These are phyloP conservation scores for Thielaviopsis cerberus DNA, from an alignment of 2,329 filamentous ascomycete genomes.

Conservation along the genomic window DNA sequence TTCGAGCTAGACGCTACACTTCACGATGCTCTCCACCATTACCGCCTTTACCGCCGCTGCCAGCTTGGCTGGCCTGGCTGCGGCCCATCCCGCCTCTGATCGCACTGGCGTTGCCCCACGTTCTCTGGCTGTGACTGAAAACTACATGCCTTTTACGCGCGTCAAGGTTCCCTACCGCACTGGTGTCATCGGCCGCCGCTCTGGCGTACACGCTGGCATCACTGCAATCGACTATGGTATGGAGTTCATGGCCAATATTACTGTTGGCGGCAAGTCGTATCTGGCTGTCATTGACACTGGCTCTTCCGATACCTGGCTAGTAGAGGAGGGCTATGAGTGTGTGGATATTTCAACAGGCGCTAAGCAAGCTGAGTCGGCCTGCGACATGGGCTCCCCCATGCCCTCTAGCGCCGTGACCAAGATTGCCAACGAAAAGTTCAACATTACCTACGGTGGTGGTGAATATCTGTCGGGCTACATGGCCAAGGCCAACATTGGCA, in stretches of 20 bases:
- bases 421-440: slow-evolving; percentile 5
- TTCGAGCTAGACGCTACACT: not conserved
- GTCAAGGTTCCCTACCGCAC: not conserved
- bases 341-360: not conserved
- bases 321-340: not conserved
- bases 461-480: slow-evolving; percentile 5
- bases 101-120: not conserved
- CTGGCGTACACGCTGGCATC: not conserved
- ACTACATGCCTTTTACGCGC: not conserved
- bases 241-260: slow-evolving; percentile 4
- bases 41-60: not conserved
- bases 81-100: not conserved
- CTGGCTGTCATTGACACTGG: slow-evolving; percentile 6
- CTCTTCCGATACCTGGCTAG: slow-evolving; percentile 13
- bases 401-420: not conserved
- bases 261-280: slow-evolving; percentile 3
- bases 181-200: not conserved
- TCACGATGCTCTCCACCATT: not conserved
- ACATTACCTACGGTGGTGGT: slow-evolving; percentile 3
- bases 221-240: not conserved
- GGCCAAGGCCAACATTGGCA: not conserved
- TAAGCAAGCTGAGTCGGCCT: not conserved
- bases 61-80: not conserved
- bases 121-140: not conserved
- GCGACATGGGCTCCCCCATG: slow-evolving; percentile 1